These are phyloP conservation scores for Fusarium graminum DNA, from an alignment of 2,329 filamentous ascomycete species.

Conservation along the genomic window DNA sequence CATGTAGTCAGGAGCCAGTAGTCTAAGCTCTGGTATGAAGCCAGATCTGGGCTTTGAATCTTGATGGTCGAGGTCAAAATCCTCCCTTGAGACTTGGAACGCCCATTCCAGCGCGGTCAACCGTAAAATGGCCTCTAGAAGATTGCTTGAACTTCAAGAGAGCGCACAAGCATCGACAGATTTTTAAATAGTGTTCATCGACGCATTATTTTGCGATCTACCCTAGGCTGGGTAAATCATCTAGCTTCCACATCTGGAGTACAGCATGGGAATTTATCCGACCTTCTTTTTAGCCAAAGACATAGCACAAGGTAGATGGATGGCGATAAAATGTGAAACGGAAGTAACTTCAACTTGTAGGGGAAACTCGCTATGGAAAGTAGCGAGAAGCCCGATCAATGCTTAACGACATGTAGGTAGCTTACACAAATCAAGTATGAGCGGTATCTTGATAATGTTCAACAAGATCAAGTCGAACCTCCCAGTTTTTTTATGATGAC, in stretches of 20 bases:
- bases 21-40: constrained; percentile 38
- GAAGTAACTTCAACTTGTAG: not conserved
- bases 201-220: not conserved
- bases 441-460: not conserved
- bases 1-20: constrained; percentile 23
- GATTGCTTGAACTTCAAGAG: not conserved
- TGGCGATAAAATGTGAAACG: not conserved
- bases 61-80: constrained; percentile 14
- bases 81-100: constrained; percentile 19
- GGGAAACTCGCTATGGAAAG: not conserved
- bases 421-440: not conserved
- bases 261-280: not conserved
- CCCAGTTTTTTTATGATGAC: not conserved
- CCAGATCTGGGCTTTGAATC: constrained; percentile 15
- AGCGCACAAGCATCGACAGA: not conserved
- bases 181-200: not conserved
- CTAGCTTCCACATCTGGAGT: not conserved
- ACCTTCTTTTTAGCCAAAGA: not conserved
- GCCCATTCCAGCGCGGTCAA: constrained; percentile 36
- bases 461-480: not conserved
- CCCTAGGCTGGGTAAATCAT: not conserved
- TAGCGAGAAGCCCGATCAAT: not conserved
- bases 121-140: not conserved
- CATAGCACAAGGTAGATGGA: not conserved
- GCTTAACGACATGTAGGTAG: not conserved